These are phyloP conservation scores for Salvia sclarea DNA, from an alignment of 305 asterid species.

Conservation along the genomic window DNA sequence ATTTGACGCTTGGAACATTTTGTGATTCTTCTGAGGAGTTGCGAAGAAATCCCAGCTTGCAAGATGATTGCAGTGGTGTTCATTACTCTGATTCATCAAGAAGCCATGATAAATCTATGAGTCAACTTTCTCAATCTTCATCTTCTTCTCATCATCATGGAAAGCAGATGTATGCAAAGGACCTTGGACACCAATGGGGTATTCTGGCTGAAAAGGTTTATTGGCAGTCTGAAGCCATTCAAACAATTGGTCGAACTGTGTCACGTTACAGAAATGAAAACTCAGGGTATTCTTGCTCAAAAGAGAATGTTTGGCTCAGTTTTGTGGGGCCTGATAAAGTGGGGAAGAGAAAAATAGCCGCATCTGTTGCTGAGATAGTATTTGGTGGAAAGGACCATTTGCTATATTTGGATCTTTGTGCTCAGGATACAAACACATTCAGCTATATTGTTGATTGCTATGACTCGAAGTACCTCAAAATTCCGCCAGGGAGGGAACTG, in stretches of 20 bases:
- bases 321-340: conserved; percentile 83
- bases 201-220: conserved; percentile 61
- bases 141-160: conserved; percentile 40
- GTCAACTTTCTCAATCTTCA: conserved; percentile 43
- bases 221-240: conserved; percentile 84
- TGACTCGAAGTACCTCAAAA: conserved; percentile 34
- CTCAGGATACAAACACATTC: conserved; percentile 33
- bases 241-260: conserved; percentile 51
- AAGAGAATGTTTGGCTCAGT: conserved; percentile 76
- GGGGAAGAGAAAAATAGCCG: conserved; percentile 75
- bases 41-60: conserved; percentile 37
- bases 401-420: conserved; percentile 55
- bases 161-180: conserved; percentile 43
- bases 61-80: conserved; percentile 33
- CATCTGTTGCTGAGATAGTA: conserved; percentile 62
- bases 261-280: conserved; percentile 55
- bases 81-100: conserved; percentile 43
- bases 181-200: conserved; percentile 54
- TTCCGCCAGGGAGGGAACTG: conserved; percentile 62
- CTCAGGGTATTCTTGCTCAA: conserved; percentile 37
- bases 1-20: conserved; percentile 78
- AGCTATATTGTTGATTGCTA: conserved; percentile 46
- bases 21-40: conserved; percentile 40
- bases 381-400: conserved; percentile 56
- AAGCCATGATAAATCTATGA: conserved; percentile 40